phyloP scores from a whole-genome alignment of 148 eudicot species.

The Spergularia marina region DNA sequence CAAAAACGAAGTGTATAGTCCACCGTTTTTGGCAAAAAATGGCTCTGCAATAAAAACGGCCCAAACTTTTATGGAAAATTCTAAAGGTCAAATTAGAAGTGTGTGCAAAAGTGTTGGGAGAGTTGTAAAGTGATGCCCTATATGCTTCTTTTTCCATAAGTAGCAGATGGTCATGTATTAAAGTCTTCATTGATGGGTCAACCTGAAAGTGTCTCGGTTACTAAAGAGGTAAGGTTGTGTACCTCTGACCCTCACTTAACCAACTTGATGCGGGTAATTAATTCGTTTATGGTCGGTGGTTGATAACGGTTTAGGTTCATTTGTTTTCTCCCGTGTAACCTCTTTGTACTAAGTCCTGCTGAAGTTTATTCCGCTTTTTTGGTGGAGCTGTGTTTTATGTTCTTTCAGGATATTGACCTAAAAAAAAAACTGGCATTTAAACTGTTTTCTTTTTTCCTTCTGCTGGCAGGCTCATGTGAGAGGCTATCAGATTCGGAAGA shows the following conservation, averaged over 20 bases:
- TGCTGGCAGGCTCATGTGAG: conserved; percentile 85
- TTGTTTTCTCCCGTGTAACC: background rate
- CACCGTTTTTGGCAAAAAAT: too few relatives aligned
- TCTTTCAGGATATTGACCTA: background rate
- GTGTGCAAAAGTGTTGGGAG: too few relatives aligned
- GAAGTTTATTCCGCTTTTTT: background rate
- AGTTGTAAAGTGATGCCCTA: too few relatives aligned
- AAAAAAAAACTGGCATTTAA: background rate
- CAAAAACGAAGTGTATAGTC: too few relatives aligned
- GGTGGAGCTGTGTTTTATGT: background rate
- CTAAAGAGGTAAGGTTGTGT: background rate
- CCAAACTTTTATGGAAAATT: too few relatives aligned
- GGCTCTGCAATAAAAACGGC: too few relatives aligned
- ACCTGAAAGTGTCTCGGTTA: background rate
- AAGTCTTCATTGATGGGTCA: background rate
- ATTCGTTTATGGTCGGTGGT: background rate
- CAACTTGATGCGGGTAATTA: background rate
- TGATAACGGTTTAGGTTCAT: too few relatives aligned
- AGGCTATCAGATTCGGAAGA: conserved; percentile 85
- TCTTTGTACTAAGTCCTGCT: background rate
- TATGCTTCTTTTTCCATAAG: background rate
- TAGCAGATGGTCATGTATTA: background rate
- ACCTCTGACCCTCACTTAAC: background rate
- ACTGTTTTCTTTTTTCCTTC: conserved; percentile 12
- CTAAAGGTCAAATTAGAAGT: too few relatives aligned